Conservation (phyloP, 129 eudicot species). For the Lactuca sativa region DNA sequence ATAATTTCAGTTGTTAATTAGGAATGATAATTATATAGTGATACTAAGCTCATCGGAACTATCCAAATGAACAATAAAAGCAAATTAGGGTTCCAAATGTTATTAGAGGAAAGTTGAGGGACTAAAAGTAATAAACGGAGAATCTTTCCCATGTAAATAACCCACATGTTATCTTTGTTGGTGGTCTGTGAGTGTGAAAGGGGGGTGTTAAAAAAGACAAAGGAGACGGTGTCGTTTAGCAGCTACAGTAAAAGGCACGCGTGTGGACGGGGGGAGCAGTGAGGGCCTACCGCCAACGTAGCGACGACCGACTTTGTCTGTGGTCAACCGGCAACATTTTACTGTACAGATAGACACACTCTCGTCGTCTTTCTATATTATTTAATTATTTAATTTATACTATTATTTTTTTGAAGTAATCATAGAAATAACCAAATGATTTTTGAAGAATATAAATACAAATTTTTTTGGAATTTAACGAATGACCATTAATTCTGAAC, state of each 20-base stretch:
- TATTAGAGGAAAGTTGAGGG: background rate
- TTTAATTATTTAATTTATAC: too few species aligned
- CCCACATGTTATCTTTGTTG: conserved; percentile 29
- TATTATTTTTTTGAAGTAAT: too few species aligned
- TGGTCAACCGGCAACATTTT: conserved; percentile 75
- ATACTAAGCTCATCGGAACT: background rate
- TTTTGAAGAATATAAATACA: too few species aligned
- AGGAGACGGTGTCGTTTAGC: conserved; percentile 36
- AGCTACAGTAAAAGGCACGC: conserved; percentile 33
- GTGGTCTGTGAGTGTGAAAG: conserved; percentile 7
- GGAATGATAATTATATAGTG: too few species aligned
- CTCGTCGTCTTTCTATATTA: background rate
- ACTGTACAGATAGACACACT: conserved; percentile 38
- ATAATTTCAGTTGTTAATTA: too few species aligned
- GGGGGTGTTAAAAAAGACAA: background rate
- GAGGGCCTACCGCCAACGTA: conserved; percentile 31
- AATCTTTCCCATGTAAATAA: conserved; percentile 20
- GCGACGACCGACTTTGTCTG: conserved; percentile 47
- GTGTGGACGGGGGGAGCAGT: conserved; percentile 25
- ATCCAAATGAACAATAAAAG: background rate
- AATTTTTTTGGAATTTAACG: too few species aligned
- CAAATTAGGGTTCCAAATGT: background rate
- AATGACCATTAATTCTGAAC: too few species aligned
- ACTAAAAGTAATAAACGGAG: conserved; percentile 1
- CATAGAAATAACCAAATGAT: too few species aligned